A percentile compares a stretch with the other conserved stretches of the same genome.
phyloP scores from a whole-genome alignment of 495 filamentous ascomycete species.

The Delitschia confertaspora region DNA sequence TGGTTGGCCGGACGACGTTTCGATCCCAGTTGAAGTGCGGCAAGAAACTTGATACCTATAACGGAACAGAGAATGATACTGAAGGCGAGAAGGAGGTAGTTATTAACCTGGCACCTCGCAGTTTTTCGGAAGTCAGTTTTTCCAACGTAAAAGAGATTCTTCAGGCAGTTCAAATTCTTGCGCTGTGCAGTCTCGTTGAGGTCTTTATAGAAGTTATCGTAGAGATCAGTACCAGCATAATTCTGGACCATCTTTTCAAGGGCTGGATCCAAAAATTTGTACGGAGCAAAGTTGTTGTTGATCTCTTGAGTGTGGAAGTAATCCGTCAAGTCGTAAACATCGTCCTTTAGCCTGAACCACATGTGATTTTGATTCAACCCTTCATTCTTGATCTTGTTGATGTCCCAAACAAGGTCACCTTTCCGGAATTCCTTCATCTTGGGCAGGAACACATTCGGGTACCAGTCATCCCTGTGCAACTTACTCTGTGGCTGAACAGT shows the following conservation, averaged over 20 bases:
- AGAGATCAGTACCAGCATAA: conserved; percentile 72
- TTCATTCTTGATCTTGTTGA: conserved; percentile 45
- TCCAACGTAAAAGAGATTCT: conserved; percentile 76
- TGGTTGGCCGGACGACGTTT: conserved; percentile 83
- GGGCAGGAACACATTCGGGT: conserved; percentile 60
- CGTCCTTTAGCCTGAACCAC: conserved; percentile 70
- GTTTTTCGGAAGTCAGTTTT: conserved; percentile 74
- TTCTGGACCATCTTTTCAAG: conserved; percentile 59
- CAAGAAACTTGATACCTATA: conserved; percentile 81
- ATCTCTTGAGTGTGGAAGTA: conserved; percentile 65
- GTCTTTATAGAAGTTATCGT: conserved; percentile 47
- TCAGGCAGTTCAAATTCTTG: conserved; percentile 66
- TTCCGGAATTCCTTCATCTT: conserved; percentile 79
- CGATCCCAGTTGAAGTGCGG: conserved; percentile 86
- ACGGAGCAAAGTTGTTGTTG: conserved; percentile 43
- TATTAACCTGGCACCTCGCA: conserved; percentile 75
- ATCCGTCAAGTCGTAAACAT: conserved; percentile 81
- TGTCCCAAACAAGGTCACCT: conserved; percentile 66
- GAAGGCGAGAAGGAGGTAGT: conserved; percentile 82
- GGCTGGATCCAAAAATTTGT: conserved; percentile 57
- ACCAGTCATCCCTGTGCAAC: conserved; percentile 65
- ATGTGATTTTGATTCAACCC: conserved; percentile 59
- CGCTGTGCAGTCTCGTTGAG: conserved; percentile 39
- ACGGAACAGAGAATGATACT: conserved; percentile 71
- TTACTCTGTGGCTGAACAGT: conserved; percentile 45